Base-by-base conservation (phyloP, 78 protist genomes). In the Chrysochromulina tobinii region DNA sequence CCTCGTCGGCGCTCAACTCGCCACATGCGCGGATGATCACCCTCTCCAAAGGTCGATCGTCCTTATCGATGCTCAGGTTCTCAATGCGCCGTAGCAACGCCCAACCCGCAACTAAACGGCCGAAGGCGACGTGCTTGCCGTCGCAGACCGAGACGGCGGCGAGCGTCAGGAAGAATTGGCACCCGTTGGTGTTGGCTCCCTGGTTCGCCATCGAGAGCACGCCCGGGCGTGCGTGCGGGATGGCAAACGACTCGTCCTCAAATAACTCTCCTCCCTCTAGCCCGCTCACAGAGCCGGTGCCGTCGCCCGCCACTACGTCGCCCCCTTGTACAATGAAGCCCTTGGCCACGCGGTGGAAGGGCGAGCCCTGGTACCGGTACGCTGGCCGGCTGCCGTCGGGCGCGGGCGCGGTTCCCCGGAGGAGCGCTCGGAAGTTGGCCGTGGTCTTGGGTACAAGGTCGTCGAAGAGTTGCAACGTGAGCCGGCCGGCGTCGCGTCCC, bases 131-230 rank as follows among this genome's bases (percentile, higher is more conserved):
- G 92, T 97, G 98, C 89, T 89, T 85, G 61, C 96, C 96, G 90
- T 97, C 97, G 61, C 96, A 88, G 93, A 94, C 67, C 50, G 83
- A 81, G 21, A 97, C 93, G 50, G 54, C 58, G 55, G 51, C 94
- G 7, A 92, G 86, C 66, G 93, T 90, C 93, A 95, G 59, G 95
- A 94, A 94, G 94, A 95, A 96, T 94, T 96, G 98, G 27, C 96
- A 94, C 61, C 97, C 97, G 95, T 94, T 97, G 91, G 98, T 95
- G 94, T 98, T 89, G 87, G 96, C 97, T 67, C 99, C 99, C 55
- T 97, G 90, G 93, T 98, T 99, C 57, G 99, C 99, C 99, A 98
- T 98, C 64, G 99, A 95, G 59, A 99, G 96, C 4, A 84, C 14
- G 59, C 96, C 94, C 85, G 68, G 90, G 50, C 87, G 38, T 0